Evolutionary conservation across 176 grass and related monocot species (phyloP).

Genomic region (Carex parvula): DNA sequence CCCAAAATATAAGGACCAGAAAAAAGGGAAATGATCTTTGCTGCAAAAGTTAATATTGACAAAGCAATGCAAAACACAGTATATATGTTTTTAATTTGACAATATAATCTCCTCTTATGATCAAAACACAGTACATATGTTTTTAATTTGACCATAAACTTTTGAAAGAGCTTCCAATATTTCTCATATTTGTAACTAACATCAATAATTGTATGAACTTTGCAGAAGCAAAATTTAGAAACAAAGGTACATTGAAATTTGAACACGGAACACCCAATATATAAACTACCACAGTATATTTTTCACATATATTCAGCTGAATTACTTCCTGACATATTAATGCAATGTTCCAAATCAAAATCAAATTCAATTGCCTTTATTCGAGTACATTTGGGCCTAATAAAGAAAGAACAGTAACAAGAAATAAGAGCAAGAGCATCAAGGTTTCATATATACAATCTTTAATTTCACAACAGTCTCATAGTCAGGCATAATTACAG

Average conservation of each 20-base stretch:
- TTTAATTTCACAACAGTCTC: too few relatives aligned
- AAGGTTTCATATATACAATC: too few relatives aligned
- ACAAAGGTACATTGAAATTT: too few relatives aligned
- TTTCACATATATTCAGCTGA: background rate
- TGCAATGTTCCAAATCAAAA: background rate
- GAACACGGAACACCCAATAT: background rate
- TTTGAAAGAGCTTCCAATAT: background rate
- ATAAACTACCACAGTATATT: background rate
- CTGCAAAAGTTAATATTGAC: background rate
- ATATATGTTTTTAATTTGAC: background rate
- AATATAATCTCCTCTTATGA: too few relatives aligned
- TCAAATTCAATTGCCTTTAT: background rate
- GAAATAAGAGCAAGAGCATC: background rate
- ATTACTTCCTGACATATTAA: background rate
- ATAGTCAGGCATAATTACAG: background rate
- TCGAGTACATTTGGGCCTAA: background rate
- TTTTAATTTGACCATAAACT: background rate
- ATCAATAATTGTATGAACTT: background rate
- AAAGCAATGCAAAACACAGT: background rate
- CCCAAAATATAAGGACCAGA: background rate
- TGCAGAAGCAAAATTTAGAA: background rate
- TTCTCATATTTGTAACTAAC: constrained; percentile 2
- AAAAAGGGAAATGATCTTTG: background rate
- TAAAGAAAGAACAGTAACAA: too few relatives aligned
- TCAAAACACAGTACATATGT: background rate